These are phyloP conservation scores for Pisolithus tinctorius DNA, from an alignment of 768 basidiomycete species.

Conservation along the genomic window DNA sequence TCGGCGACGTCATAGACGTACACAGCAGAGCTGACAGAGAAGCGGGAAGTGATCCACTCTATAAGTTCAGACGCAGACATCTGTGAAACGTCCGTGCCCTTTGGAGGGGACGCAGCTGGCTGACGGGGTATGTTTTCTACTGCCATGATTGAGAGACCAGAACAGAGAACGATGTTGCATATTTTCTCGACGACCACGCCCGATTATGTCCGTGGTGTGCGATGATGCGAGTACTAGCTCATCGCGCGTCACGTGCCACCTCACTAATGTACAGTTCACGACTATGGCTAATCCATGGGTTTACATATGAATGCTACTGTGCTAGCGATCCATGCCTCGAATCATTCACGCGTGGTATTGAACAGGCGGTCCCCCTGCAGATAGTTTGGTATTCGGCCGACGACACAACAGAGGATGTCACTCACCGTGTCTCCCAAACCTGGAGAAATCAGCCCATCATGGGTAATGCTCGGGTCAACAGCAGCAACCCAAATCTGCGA, in stretches of 20 bases:
- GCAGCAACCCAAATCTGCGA: slow-evolving; percentile 80
- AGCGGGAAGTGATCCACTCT: slow-evolving; percentile 60
- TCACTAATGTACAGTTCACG: too few relatives aligned
- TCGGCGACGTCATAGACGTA: slow-evolving; percentile 82
- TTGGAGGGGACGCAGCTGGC: not conserved
- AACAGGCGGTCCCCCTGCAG: slow-evolving; percentile 78
- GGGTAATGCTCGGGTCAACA: slow-evolving; percentile 66
- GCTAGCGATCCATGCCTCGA: not conserved
- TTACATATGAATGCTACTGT: not conserved
- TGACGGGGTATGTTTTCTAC: slow-evolving; percentile 5
- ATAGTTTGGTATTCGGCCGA: slow-evolving; percentile 1
- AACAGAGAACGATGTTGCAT: too few relatives aligned
- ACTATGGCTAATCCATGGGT: too few relatives aligned
- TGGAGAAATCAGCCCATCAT: slow-evolving; percentile 76
- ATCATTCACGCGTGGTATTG: slow-evolving; percentile 48
- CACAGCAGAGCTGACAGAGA: slow-evolving; percentile 53
- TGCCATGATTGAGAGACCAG: slow-evolving; percentile 12
- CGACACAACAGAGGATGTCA: slow-evolving; percentile 6
- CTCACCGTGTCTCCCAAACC: slow-evolving; percentile 87
- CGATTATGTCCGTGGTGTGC: not conserved
- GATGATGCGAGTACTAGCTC: not conserved
- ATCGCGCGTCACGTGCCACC: too few relatives aligned
- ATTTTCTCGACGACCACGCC: not conserved
- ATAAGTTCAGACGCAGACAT: slow-evolving; percentile 54
- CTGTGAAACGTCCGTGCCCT: slow-evolving; percentile 4